These are phyloP conservation scores for Cubamyces sp. DNA, from an alignment of 768 basidiomycete genomes.

Conservation along the genomic window DNA sequence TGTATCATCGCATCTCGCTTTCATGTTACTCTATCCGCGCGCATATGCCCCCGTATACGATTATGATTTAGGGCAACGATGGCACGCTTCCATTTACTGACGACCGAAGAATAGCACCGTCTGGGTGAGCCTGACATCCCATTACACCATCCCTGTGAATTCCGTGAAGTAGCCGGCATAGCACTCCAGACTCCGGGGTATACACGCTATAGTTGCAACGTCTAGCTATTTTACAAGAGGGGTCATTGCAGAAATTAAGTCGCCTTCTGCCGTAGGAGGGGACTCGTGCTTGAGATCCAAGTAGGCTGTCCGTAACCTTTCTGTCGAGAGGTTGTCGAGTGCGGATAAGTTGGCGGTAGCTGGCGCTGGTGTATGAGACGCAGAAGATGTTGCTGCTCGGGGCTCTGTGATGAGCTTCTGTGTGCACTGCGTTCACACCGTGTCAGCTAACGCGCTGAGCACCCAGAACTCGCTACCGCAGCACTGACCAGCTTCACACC, in stretches of 20 bases:
- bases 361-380: conserved; percentile 62
- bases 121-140: background rate
- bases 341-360: conserved; percentile 50
- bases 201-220: background rate
- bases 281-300: conserved; percentile 34
- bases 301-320: conserved; percentile 67
- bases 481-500: conserved; percentile 76
- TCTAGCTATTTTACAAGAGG: conserved; percentile 27
- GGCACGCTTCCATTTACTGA: no score
- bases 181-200: conserved; percentile 10
- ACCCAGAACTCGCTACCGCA: background rate
- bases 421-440: conserved; percentile 50
- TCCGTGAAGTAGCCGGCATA: no score
- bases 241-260: conserved; percentile 28
- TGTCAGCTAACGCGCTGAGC: background rate
- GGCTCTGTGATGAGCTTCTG: conserved; percentile 53
- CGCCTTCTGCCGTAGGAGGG: conserved; percentile 28
- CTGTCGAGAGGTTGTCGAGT: conserved; percentile 75
- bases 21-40: conserved; percentile 28
- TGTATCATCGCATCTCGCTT: conserved; percentile 31
- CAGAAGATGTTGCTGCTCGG: conserved; percentile 45
- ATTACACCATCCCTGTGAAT: background rate
- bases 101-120: background rate
- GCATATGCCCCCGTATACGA: conserved; percentile 26
- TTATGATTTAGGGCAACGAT: conserved; percentile 24